phyloP scores from a whole-genome alignment of 306 rosid species.

The Sicyos edulis region DNA sequence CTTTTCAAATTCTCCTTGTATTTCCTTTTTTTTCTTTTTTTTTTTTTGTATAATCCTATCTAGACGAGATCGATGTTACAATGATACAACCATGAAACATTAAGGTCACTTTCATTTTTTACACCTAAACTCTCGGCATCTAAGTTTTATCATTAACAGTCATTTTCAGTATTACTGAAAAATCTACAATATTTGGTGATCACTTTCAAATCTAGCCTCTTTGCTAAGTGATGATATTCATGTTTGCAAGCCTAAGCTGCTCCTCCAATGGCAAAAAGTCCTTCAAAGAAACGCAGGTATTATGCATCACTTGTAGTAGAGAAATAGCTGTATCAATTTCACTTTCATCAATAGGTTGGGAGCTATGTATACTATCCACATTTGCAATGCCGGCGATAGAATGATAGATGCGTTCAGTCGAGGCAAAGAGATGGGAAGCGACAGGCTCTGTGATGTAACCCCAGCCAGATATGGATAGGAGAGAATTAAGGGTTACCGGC shows the following conservation, averaged over 20 bases:
- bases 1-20: too few relatives aligned
- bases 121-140: too few relatives aligned
- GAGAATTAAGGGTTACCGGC: conserved; percentile 70
- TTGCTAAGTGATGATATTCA: conserved; percentile 27
- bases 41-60: too few relatives aligned
- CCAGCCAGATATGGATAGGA: conserved; percentile 56
- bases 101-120: too few relatives aligned
- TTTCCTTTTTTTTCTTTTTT: too few relatives aligned
- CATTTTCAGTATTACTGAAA: too few relatives aligned
- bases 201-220: neutral
- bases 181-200: conserved; percentile 4
- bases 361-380: conserved; percentile 28
- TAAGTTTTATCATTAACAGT: too few relatives aligned
- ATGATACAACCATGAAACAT: too few relatives aligned
- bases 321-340: conserved; percentile 48
- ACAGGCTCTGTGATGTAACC: conserved; percentile 41
- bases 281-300: conserved; percentile 47
- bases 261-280: conserved; percentile 65
- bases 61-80: too few relatives aligned
- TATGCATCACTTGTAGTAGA: conserved; percentile 47
- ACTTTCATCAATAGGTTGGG: conserved; percentile 64
- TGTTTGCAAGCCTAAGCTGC: conserved; percentile 67
- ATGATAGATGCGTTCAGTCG: conserved; percentile 56
- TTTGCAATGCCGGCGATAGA: conserved; percentile 30
- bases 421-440: conserved; percentile 48